Evolutionary conservation across 2,329 filamentous ascomycete genomes (phyloP), one percentile per base, ranked within the genome.

Genomic region (Penicillium psychrosexuale): DNA sequence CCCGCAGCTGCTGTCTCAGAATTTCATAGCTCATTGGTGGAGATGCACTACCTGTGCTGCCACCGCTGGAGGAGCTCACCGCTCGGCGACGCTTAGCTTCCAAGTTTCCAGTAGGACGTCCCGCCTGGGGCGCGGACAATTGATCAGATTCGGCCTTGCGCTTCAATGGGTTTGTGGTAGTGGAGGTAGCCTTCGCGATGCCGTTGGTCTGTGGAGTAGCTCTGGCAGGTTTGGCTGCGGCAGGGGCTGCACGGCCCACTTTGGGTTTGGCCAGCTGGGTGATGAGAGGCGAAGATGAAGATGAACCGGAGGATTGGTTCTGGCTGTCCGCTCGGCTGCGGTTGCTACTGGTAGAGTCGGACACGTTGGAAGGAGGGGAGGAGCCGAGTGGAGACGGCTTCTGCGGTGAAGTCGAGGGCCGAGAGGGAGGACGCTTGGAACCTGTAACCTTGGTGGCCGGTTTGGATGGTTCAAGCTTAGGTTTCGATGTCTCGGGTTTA

Each of bases 331-430:
- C 73, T 38, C 71, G 70, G 47, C 60, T 69, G 59, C 73, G 72
- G 47, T 60, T 69, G 59, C 73, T 72, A 64, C 79, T 73, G 57
- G 82, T 75, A 52, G 81, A 73, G 64, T 86, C 82, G 19, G 83
- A 85, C 28, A 81, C 80, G 66, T 84, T 85, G 57, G 83, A 79
- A 6, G 83, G 83, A 22, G 82, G 82, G 2, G 84, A 85, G 7
- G 82, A 82, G 9, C 81, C 83, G 11, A 86, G 78, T 12, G 83
- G 83, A 15, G 84, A 86, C 2, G 83, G 83, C 50, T 85, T 85
- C 64, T 80, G 81, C 1, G 84, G 82, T 39, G 82, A 83, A 56
- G 76, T 84, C 22, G 72, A 75, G 47, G 63, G 68, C 59, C 66
- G 75, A 53, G 68, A 75, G 70, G 68, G 63, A 15, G 69, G 66